Conservation (phyloP, 768 basidiomycete genomes). For the Guyanaporus albipodus region DNA sequence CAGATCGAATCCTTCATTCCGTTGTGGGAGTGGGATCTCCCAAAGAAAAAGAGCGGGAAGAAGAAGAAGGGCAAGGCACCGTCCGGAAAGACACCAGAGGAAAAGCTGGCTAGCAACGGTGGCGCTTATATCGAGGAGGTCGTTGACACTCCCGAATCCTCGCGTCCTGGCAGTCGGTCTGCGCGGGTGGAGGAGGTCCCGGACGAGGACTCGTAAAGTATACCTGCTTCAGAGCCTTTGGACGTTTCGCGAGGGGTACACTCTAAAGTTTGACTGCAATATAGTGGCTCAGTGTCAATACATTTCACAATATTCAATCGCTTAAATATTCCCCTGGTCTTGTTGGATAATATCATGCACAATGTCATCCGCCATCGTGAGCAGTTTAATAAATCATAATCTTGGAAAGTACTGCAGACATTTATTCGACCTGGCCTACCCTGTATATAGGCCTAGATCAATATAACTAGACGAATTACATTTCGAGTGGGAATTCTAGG, state of each 20-base stretch:
- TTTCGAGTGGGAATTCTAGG: too few relatives aligned
- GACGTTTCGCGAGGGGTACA: not conserved
- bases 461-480: too few relatives aligned
- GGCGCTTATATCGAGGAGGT: conserved; percentile 39
- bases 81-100: conserved; percentile 30
- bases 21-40: conserved; percentile 93
- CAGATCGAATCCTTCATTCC: conserved; percentile 98
- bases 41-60: conserved; percentile 64
- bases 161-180: conserved; percentile 33
- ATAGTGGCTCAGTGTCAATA: not conserved
- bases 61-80: conserved; percentile 53
- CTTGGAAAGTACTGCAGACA: not conserved
- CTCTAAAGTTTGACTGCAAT: not conserved
- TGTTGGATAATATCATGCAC: not conserved
- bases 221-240: not conserved
- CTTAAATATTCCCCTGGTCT: conserved; percentile 36
- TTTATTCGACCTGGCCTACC: not conserved
- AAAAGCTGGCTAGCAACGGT: conserved; percentile 39
- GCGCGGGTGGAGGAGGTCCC: conserved; percentile 45
- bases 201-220: conserved; percentile 35
- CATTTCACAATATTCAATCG: conserved; percentile 16
- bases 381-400: not conserved
- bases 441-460: too few relatives aligned
- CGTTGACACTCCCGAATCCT: conserved; percentile 30
- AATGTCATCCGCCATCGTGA: not conserved